phyloP scores from a whole-genome alignment of 208 protist species.

The Trypanosoma congolense region DNA sequence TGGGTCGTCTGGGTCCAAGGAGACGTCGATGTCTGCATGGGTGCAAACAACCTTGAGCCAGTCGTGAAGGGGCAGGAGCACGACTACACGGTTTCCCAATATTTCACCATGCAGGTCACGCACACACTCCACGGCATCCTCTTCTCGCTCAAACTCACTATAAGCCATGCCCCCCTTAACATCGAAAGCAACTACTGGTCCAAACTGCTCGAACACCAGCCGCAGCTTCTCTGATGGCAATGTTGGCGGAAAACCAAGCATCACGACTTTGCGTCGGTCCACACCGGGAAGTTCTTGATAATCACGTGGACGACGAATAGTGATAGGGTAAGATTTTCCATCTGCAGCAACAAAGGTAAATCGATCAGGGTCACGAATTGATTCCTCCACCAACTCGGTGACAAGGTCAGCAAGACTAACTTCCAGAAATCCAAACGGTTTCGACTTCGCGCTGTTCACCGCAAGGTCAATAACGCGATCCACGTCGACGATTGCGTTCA shows the following conservation, averaged over 20 bases:
- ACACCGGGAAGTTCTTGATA: conserved; percentile 48
- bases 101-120: conserved; percentile 67
- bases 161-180: conserved; percentile 68
- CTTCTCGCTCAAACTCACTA: conserved; percentile 54
- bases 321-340: conserved; percentile 46
- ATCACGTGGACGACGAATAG: conserved; percentile 70
- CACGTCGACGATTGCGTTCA: conserved; percentile 50
- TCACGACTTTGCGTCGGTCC: conserved; percentile 60
- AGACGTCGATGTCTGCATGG: conserved; percentile 62
- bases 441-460: conserved; percentile 46
- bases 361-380: conserved; percentile 36
- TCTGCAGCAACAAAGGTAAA: conserved; percentile 58
- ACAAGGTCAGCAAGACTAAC: conserved; percentile 74
- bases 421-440: conserved; percentile 84
- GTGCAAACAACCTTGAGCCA: conserved; percentile 71
- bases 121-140: conserved; percentile 58
- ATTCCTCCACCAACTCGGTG: conserved; percentile 66
- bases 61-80: conserved; percentile 64
- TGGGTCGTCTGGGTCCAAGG: conserved; percentile 63
- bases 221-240: conserved; percentile 49
- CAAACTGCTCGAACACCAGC: conserved; percentile 58
- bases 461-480: conserved; percentile 56
- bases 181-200: conserved; percentile 52
- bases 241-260: conserved; percentile 66
- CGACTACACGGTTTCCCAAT: conserved; percentile 56